Evolutionary conservation across 352 stramenopile genomes (phyloP).

Genomic region (Phytophthora ohioensis): DNA sequence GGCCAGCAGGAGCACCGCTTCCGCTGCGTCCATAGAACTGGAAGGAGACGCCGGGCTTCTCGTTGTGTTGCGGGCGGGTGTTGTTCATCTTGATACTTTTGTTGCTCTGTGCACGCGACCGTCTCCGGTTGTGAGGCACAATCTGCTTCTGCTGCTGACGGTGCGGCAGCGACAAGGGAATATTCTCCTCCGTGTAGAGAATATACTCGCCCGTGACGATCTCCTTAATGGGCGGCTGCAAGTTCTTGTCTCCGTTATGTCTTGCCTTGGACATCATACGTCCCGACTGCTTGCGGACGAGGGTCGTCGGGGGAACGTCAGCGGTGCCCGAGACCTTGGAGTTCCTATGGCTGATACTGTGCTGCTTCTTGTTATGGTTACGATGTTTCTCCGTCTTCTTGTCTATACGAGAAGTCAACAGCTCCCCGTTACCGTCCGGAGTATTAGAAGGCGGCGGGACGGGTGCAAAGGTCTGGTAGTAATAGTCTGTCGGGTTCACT

Average conservation of each 20-base stretch:
- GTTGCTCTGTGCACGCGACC: slow-evolving; percentile 29
- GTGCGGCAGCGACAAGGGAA: slow-evolving; percentile 33
- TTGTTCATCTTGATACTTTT: slow-evolving; percentile 27
- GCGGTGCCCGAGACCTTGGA: slow-evolving; percentile 14
- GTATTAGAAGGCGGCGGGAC: slow-evolving; percentile 3
- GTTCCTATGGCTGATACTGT: slow-evolving; percentile 22
- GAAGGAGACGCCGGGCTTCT: slow-evolving; percentile 59
- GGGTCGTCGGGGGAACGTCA: slow-evolving; percentile 28
- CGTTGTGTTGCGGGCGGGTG: slow-evolving; percentile 29
- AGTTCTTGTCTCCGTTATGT: slow-evolving; percentile 33
- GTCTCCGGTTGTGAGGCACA: slow-evolving; percentile 24
- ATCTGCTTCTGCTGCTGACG: slow-evolving; percentile 39
- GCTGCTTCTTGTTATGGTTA: slow-evolving; percentile 22
- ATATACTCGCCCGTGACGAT: slow-evolving; percentile 45
- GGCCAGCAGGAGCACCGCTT: slow-evolving; percentile 22
- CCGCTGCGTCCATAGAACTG: slow-evolving; percentile 71
- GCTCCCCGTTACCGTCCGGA: slow-evolving; percentile 24
- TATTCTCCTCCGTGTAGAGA: slow-evolving; percentile 44
- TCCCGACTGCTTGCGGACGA: slow-evolving; percentile 69
- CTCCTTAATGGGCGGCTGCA: slow-evolving; percentile 37
- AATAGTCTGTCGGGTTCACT: slow-evolving; percentile 43
- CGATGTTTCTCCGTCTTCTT: slow-evolving; percentile 20
- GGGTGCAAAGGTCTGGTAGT: slow-evolving; percentile 16
- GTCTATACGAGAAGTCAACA: slow-evolving; percentile 28
- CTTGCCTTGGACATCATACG: slow-evolving; percentile 52